phyloP scores from a whole-genome alignment of 1,284 basidiomycete genomes.

The Microstroma glucosiphilum region DNA sequence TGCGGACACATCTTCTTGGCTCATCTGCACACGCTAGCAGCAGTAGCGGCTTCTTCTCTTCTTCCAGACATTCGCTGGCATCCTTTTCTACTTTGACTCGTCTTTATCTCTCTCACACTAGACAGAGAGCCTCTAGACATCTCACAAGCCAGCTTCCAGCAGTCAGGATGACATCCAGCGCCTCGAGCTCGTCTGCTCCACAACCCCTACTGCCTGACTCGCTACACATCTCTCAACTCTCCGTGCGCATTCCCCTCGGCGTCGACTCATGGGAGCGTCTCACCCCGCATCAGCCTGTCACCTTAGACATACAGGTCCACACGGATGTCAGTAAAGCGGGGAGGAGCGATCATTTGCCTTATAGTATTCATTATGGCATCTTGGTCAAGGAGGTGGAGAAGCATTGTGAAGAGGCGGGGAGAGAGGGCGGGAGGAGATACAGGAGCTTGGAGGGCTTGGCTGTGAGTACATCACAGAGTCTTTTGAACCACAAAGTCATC shows the following conservation, averaged over 20 bases:
- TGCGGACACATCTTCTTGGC: too few relatives aligned
- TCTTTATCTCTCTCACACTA: too few relatives aligned
- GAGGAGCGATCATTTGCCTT: conserved; percentile 58
- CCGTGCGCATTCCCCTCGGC: conserved; percentile 42
- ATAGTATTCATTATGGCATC: conserved; percentile 56
- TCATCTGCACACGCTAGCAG: too few relatives aligned
- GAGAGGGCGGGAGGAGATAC: conserved; percentile 2
- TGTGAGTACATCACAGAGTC: too few relatives aligned
- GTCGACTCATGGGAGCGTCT: conserved; percentile 46
- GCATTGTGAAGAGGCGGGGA: conserved; percentile 20
- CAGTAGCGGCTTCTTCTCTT: too few relatives aligned
- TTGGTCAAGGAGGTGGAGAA: conserved; percentile 46
- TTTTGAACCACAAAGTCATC: too few relatives aligned
- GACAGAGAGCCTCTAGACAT: too few relatives aligned
- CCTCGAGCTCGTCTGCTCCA: not conserved
- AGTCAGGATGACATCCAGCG: not conserved
- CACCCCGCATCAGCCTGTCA: conserved; percentile 57
- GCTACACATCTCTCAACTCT: conserved; percentile 35
- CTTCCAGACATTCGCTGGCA: too few relatives aligned
- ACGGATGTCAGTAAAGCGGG: conserved; percentile 60
- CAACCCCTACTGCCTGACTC: conserved; percentile 30
- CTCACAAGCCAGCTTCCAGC: too few relatives aligned
- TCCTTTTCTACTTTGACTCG: too few relatives aligned
- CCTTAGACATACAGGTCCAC: conserved; percentile 58
- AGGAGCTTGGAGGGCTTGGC: conserved; percentile 4